These are phyloP conservation scores for Crithidia sp. DNA, from an alignment of 208 protist species.

Conservation along the genomic window DNA sequence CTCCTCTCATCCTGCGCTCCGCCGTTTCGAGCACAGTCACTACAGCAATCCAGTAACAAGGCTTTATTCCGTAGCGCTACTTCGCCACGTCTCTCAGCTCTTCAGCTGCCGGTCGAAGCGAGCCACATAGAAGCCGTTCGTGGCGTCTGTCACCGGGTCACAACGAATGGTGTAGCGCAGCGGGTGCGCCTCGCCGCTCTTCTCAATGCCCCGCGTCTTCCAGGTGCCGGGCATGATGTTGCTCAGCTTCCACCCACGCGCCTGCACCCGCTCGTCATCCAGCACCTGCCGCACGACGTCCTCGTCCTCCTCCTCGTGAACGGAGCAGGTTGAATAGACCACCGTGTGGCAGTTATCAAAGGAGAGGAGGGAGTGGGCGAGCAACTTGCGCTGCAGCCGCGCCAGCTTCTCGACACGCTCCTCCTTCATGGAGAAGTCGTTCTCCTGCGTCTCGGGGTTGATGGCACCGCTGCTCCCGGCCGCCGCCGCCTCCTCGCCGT, in stretches of 20 bases:
- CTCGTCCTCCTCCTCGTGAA: constrained; percentile 92
- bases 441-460: constrained; percentile 45
- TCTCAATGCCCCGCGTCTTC: constrained; percentile 55
- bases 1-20: no score
- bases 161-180: constrained; percentile 87
- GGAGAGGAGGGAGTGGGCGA: constrained; percentile 85
- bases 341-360: constrained; percentile 90
- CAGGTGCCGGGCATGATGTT: constrained; percentile 82
- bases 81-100: neutral
- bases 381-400: constrained; percentile 85
- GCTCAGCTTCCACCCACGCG: constrained; percentile 77
- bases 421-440: constrained; percentile 55
- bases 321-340: constrained; percentile 93
- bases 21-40: no score
- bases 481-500: neutral
- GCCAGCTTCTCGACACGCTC: constrained; percentile 83
- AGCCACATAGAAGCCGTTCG: constrained; percentile 90
- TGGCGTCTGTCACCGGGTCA: constrained; percentile 68
- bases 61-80: no score
- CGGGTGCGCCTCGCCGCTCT: constrained; percentile 33
- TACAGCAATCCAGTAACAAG: no score
- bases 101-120: constrained; percentile 74
- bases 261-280: constrained; percentile 71
- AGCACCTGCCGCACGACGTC: constrained; percentile 84
- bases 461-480: constrained; percentile 29